Base-by-base conservation (phyloP, 106 monocot genomes). In the Vanilla planifolia region DNA sequence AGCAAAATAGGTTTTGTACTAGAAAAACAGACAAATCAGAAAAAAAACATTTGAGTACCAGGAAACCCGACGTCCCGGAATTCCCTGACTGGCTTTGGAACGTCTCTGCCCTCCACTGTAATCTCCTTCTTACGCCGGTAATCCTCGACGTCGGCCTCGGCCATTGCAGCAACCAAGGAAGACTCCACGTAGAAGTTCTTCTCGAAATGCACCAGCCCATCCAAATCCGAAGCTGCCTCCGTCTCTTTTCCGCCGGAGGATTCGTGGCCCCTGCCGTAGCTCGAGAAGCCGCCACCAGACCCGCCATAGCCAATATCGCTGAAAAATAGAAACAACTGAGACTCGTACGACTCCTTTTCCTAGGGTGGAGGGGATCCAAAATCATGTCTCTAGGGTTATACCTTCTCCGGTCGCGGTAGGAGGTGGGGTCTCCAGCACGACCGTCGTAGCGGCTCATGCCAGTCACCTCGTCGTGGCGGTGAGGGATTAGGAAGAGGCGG, bases 121-220 rank as follows among this genome's bases (percentile, higher is more conserved):
- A 98, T 98, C 59, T 98, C 84, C 56, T 82, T 61, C 67, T 68
- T 71, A 4, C 26, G 64, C 2, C 96, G 73, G 55, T 98, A 98
- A 3, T 84, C 91, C 67, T 79, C 91, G 1, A 92, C 88, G 20
- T 98, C 96, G 6, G 60, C 70, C 52, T 77, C 79, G 5, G 81
- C 82, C 91, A 98, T 88, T 34, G 76, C 46, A 3, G 91, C 65
- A 29, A 98, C 91, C 6, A 82, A 75, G 0, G 87, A 73, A 5
- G 87, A 65, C 73, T 98, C 96, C 19, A 64, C 77, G 23, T 98
- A 98, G 77, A 98, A 92, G 56, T 98, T 98, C 84, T 98, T 98
- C 70, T 98, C 96, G 61, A 98, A 98, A 0, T 79, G 84, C 29
- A 79, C 74, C 62, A 98, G 52, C 33, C 88, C 96, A 32, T 88